Evolutionary conservation across 2,329 filamentous ascomycete genomes (phyloP).

Genomic region (Metarhizium album): DNA sequence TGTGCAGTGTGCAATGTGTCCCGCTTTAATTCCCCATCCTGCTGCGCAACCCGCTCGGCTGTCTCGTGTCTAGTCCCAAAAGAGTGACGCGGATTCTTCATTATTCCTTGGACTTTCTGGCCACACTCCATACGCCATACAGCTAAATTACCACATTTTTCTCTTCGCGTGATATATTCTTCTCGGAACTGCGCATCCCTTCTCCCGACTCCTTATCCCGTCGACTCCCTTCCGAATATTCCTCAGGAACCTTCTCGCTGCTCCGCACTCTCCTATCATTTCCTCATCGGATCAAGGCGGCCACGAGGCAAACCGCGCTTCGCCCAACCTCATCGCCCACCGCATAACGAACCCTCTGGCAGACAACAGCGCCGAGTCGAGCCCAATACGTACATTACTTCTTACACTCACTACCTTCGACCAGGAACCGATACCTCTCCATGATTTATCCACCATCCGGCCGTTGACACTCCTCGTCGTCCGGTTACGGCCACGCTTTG

Average conservation of each 20-base stretch:
- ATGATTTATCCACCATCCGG: conserved; percentile 4
- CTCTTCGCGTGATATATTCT: neutral
- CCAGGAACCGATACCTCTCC: neutral
- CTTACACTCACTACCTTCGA: neutral
- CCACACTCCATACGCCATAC: neutral
- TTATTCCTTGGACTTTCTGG: neutral
- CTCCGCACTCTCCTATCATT: too few relatives aligned
- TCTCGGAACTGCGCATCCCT: neutral
- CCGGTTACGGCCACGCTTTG: neutral
- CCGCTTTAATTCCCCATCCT: neutral
- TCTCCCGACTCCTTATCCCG: neutral
- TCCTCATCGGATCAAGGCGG: neutral
- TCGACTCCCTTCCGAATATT: neutral
- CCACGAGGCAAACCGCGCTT: neutral
- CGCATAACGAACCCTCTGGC: neutral
- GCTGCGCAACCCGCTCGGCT: neutral
- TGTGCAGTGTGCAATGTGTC: too few relatives aligned
- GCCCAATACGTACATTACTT: neutral
- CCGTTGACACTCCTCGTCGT: conserved; percentile 3
- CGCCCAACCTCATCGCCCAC: neutral
- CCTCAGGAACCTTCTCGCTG: too few relatives aligned
- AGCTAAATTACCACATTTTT: neutral
- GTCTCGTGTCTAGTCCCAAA: neutral
- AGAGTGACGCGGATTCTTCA: neutral
- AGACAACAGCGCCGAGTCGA: neutral